These are phyloP conservation scores for Naegleria gruberi DNA, from an alignment of 208 protist genomes.

Conservation along the genomic window DNA sequence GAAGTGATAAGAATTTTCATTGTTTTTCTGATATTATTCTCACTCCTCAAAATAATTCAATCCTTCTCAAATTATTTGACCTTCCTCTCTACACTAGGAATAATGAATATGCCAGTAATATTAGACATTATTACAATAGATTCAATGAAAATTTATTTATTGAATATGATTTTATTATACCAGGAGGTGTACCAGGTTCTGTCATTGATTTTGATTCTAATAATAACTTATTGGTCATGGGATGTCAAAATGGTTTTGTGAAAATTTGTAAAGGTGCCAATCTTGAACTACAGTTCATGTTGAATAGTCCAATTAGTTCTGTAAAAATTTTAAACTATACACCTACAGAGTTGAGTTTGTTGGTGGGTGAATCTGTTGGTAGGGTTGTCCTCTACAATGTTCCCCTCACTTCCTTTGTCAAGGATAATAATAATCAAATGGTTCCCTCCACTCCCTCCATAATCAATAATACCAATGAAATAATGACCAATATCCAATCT, in stretches of 20 bases:
- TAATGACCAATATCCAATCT: too few relatives aligned
- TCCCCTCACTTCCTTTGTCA: neutral
- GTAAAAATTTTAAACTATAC: neutral
- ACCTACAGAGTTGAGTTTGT: neutral
- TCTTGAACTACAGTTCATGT: neutral
- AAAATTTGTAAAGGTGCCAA: neutral
- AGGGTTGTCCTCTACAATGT: neutral
- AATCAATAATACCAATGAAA: too few relatives aligned
- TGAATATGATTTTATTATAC: neutral
- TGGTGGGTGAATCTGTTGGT: neutral
- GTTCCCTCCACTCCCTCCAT: too few relatives aligned
- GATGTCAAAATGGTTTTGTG: neutral
- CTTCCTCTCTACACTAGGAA: neutral
- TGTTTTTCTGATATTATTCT: neutral
- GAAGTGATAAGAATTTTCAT: neutral
- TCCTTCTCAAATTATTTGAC: neutral
- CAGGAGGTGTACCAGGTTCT: too few relatives aligned
- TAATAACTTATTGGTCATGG: neutral
- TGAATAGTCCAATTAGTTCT: neutral
- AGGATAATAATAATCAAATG: too few relatives aligned
- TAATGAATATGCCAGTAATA: neutral
- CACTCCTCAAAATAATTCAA: too few relatives aligned
- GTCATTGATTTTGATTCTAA: neutral
- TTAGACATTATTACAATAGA: neutral
- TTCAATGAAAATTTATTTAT: neutral